Evolutionary conservation across 768 basidiomycete species (phyloP), one percentile per base, ranked within the genome.

Genomic region (Lactarius akahatsu): DNA sequence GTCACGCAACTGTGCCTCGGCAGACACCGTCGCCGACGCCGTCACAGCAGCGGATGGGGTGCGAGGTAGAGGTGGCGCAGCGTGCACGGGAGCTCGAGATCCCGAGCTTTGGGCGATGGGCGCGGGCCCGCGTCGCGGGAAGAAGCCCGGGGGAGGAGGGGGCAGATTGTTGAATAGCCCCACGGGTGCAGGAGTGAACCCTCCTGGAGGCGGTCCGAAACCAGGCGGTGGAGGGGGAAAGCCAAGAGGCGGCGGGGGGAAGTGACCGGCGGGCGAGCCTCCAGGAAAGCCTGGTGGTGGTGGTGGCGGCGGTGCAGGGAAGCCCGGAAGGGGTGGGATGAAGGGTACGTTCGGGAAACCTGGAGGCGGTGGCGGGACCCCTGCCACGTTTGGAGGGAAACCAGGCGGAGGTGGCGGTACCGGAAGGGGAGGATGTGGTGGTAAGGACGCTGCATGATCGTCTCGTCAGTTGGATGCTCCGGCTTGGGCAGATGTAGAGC

Each of bases 1-100:
- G 77, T 99, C 94, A 16, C 96, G 90, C 59, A 99, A 77, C 74
- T 94, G 83, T 4, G 97, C 94, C 55, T 81, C 93, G 2, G 95
- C 94, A 26, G 85, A 88, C 60, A 98, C 87, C 2, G 85, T 90
- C 1, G 92, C 93, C 8, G 84, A 78, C 1, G 80, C 80, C 18
- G 81, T 67, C 54, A 76, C 78, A 11, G 80, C 76, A 10, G 77
- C 66, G 2, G 71, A 58, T 16, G 80, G 76, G 10, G 77, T 66
- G 2, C 70, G 58, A 18, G 76, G 69, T 15, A 72, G 73, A 79
- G 80, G 62, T 79, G 78, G 65, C 34, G 72, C 59, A 54, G 73
- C 36, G 57, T 73, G 67, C 34, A 74, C 70, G 15, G 73, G 30
- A 18, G 40, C 4, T 16, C 66, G 61, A 26, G 66, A 54, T 57